A percentile compares a stretch with the other conserved stretches of the same genome.
These are phyloP conservation scores for Calycina marina DNA, from an alignment of 2,329 filamentous ascomycete species.

Conservation along the genomic window DNA sequence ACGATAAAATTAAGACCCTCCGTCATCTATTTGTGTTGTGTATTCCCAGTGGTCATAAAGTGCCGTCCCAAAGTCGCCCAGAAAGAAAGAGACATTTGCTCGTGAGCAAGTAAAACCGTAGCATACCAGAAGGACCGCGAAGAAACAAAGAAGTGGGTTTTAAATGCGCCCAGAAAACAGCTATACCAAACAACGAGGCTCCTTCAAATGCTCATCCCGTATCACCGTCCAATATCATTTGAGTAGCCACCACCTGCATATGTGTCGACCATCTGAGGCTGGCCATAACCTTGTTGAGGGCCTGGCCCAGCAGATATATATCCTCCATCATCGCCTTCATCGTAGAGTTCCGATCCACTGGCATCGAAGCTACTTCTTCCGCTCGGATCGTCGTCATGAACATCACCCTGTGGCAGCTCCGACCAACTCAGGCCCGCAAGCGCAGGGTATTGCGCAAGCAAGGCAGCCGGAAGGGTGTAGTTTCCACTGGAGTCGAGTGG, in stretches of 20 bases:
- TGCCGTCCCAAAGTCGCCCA: too few species aligned
- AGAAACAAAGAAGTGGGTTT: conserved; percentile 21
- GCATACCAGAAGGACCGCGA: too few species aligned
- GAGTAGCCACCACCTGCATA: conserved; percentile 22
- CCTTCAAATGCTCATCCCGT: not conserved
- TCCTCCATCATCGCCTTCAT: conserved; percentile 57
- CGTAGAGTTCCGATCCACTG: conserved; percentile 53
- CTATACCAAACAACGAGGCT: conserved; percentile 2
- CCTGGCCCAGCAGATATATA: conserved; percentile 36
- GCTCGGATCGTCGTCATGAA: conserved; percentile 57
- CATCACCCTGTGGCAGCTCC: conserved; percentile 47
- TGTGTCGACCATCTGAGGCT: conserved; percentile 17
- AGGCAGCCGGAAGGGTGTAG: conserved; percentile 67
- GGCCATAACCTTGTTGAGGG: conserved; percentile 18
- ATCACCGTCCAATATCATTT: conserved; percentile 19
- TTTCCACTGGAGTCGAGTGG: conserved; percentile 40
- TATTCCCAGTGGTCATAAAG: too few species aligned
- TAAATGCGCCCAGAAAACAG: conserved; percentile 16
- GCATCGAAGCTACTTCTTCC: conserved; percentile 71
- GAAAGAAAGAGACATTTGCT: too few species aligned
- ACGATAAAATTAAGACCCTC: too few species aligned
- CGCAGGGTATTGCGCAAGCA: conserved; percentile 84
- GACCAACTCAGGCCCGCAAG: conserved; percentile 84
- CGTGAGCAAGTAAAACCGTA: too few species aligned
- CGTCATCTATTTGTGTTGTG: too few species aligned